phyloP scores from a whole-genome alignment of 2,329 filamentous ascomycete genomes.

The Ceratocystis destructans region DNA sequence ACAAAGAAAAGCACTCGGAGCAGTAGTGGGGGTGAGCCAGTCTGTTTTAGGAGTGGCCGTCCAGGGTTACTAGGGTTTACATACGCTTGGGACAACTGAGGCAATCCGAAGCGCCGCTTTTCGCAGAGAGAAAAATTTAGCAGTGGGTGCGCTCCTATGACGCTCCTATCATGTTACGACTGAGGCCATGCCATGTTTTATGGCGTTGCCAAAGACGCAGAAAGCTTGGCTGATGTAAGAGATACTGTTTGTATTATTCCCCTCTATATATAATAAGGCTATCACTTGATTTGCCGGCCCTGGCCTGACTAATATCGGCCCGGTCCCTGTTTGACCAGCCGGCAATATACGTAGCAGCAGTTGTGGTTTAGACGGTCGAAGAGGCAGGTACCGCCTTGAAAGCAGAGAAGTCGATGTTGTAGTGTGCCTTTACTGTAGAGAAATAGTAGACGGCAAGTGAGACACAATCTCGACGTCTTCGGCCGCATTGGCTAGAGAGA shows the following conservation, averaged over 20 bases:
- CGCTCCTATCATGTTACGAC: not conserved
- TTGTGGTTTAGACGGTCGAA: not conserved
- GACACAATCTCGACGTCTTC: constrained; percentile 42
- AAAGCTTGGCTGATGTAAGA: not conserved
- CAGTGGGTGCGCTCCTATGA: not conserved
- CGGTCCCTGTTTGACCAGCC: constrained; percentile 8
- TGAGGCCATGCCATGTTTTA: not conserved
- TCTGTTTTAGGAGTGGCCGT: not conserved
- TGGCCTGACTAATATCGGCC: constrained; percentile 1
- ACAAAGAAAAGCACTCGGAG: not conserved
- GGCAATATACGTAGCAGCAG: not conserved
- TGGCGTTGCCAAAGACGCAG: not conserved
- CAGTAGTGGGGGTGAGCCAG: not conserved
- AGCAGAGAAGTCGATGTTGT: not conserved
- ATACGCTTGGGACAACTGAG: not conserved
- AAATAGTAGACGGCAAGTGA: not conserved
- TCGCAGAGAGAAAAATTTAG: not conserved
- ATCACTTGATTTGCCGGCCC: not conserved
- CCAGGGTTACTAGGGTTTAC: not conserved
- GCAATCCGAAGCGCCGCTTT: not conserved
- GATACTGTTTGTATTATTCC: not conserved
- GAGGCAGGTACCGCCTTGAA: no score
- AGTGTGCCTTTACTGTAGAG: not conserved
- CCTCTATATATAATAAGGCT: not conserved
- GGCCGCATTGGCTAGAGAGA: constrained; percentile 78